These are phyloP conservation scores for Coniella lustricola DNA, from an alignment of 2,329 filamentous ascomycete genomes.

Conservation along the genomic window DNA sequence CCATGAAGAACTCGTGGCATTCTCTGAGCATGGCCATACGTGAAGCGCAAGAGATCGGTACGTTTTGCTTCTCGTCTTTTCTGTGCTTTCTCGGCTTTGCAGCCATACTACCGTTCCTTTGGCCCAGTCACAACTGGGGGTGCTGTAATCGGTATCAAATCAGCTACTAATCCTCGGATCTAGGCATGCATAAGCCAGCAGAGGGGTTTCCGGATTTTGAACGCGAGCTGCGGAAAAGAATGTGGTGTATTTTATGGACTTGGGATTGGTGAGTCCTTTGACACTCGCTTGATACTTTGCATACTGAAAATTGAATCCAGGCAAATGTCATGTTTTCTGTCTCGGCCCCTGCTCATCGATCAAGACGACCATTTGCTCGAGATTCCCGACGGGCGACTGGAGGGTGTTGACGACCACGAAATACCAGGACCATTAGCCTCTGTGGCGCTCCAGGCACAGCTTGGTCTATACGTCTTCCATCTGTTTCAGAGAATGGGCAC, in stretches of 20 bases:
- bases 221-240: constrained; percentile 11
- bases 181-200: constrained; percentile 14
- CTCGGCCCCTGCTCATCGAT: constrained; percentile 15
- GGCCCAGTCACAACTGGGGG: too few species aligned
- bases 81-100: too few species aligned
- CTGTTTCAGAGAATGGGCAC: constrained; percentile 11
- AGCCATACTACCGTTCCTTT: too few species aligned
- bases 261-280: constrained; percentile 14
- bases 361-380: constrained; percentile 11
- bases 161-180: background rate
- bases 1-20: constrained; percentile 43
- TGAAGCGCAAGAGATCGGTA: constrained; percentile 41
- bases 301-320: constrained; percentile 1
- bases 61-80: background rate
- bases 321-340: constrained; percentile 16
- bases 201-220: constrained; percentile 11
- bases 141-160: too few species aligned
- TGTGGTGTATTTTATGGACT: constrained; percentile 16
- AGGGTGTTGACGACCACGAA: constrained; percentile 6
- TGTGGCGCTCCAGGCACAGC: constrained; percentile 12
- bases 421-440: constrained; percentile 9
- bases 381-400: constrained; percentile 13
- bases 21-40: constrained; percentile 35
- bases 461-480: constrained; percentile 12
- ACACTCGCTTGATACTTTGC: background rate